A percentile compares a stretch with the other conserved stretches of the same genome.
phyloP scores from a whole-genome alignment of 2,329 filamentous ascomycete genomes.

The Ophiocordyceps unilateralis region DNA sequence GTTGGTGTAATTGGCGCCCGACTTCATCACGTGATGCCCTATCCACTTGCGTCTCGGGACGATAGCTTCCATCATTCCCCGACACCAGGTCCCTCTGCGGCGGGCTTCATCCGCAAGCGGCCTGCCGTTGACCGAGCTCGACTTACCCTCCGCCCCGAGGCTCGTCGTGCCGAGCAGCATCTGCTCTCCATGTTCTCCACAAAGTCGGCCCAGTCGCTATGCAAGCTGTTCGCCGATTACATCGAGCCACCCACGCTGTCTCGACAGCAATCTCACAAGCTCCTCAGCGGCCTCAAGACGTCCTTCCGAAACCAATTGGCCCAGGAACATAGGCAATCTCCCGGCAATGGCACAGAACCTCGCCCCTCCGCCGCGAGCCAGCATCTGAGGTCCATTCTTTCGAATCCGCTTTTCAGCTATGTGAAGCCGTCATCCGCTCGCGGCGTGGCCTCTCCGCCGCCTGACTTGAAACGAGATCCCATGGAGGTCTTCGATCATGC shows the following conservation, averaged over 20 bases:
- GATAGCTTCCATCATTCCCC: not conserved
- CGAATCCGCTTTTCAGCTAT: slow-evolving; percentile 36
- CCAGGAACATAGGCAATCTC: slow-evolving; percentile 32
- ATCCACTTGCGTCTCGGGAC: too few species aligned
- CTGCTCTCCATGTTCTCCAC: slow-evolving; percentile 18
- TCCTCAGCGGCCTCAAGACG: slow-evolving; percentile 36
- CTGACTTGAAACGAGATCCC: slow-evolving; percentile 19
- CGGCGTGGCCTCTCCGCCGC: slow-evolving; percentile 3
- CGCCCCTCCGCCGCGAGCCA: slow-evolving; percentile 22
- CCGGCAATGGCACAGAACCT: slow-evolving; percentile 9
- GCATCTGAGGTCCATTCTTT: slow-evolving; percentile 38
- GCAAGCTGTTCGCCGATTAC: slow-evolving; percentile 22
- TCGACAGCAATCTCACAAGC: slow-evolving; percentile 31
- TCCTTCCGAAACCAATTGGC: slow-evolving; percentile 43
- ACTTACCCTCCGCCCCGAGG: not conserved
- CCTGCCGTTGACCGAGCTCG: not conserved
- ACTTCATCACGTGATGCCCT: too few species aligned
- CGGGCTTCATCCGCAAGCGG: not conserved
- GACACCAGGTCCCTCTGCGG: too few species aligned
- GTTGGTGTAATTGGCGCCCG: too few species aligned
- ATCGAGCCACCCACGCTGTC: slow-evolving; percentile 36
- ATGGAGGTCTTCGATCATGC: slow-evolving; percentile 40
- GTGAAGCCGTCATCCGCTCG: slow-evolving; percentile 8
- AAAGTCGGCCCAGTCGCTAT: slow-evolving; percentile 18
- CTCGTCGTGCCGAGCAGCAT: not conserved